phyloP scores from a whole-genome alignment of 305 asterid species.

The Ilex paraguariensis region DNA sequence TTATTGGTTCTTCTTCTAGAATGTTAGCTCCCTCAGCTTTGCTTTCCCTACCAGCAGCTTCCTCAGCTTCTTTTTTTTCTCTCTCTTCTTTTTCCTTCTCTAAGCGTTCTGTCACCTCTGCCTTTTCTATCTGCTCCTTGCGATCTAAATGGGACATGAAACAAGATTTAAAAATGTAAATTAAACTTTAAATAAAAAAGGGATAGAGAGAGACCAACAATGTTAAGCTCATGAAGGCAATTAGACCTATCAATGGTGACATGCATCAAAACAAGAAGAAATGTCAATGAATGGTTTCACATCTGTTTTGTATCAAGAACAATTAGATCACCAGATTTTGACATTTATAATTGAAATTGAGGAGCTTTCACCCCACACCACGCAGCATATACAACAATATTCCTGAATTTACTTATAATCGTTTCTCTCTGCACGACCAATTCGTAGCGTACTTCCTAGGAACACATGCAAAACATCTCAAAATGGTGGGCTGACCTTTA shows the following conservation, averaged over 20 bases:
- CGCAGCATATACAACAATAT: too few relatives aligned
- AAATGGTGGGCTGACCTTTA: too few relatives aligned
- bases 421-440: too few relatives aligned
- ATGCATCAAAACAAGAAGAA: neutral
- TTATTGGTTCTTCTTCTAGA: slow-evolving; percentile 26
- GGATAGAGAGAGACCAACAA: neutral
- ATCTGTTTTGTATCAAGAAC: neutral
- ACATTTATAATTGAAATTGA: too few relatives aligned
- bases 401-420: too few relatives aligned
- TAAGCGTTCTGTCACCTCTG: slow-evolving; percentile 82
- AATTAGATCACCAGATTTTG: neutral
- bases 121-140: slow-evolving; percentile 87
- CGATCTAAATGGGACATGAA: slow-evolving; percentile 40
- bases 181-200: neutral
- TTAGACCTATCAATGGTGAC: neutral
- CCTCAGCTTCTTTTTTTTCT: slow-evolving; percentile 52
- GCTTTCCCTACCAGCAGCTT: slow-evolving; percentile 30
- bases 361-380: too few relatives aligned
- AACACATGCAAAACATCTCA: too few relatives aligned
- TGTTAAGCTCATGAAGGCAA: neutral
- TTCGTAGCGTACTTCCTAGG: too few relatives aligned
- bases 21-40: slow-evolving; percentile 21
- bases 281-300: neutral
- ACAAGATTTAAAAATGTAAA: neutral
- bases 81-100: slow-evolving; percentile 79